Percentiles rank a stretch among this genome's conserved stretches.
Evolutionary conservation across 306 rosid species (phyloP).

Genomic region (Echinosophora koreensis): DNA sequence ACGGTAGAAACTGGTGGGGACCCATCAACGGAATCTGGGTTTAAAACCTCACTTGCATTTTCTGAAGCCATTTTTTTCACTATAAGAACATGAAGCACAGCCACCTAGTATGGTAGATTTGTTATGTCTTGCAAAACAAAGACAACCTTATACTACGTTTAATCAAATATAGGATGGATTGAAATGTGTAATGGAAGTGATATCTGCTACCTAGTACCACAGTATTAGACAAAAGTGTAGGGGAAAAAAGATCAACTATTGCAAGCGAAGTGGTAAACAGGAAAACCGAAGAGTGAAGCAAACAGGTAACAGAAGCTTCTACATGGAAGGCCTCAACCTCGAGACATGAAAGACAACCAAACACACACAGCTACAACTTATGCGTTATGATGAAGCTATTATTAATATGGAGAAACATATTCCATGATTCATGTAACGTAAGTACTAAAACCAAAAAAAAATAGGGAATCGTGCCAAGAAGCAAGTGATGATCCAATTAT

Average conservation of each 20-base stretch:
- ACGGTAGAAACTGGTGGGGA: constrained; percentile 56
- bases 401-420: constrained; percentile 34
- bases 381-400: constrained; percentile 48
- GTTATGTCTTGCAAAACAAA: constrained; percentile 1
- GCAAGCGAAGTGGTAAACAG: background rate
- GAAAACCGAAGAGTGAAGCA: constrained; percentile 10
- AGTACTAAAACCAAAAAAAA: background rate
- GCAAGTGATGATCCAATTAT: constrained; percentile 3
- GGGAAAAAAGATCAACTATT: background rate
- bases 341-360: constrained; percentile 9
- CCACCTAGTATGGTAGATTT: background rate
- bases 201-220: constrained; percentile 12
- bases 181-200: background rate
- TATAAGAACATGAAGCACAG: constrained; percentile 36
- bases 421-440: constrained; percentile 41
- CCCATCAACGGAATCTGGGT: constrained; percentile 63
- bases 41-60: constrained; percentile 50
- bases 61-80: constrained; percentile 57
- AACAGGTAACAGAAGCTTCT: constrained; percentile 37
- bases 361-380: background rate
- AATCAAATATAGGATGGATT: constrained; percentile 22
- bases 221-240: background rate
- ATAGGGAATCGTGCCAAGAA: constrained; percentile 42
- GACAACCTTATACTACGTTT: background rate
- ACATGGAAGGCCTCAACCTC: constrained; percentile 20